phyloP scores from a whole-genome alignment of 352 stramenopile species.

The Discostella stelligera region DNA sequence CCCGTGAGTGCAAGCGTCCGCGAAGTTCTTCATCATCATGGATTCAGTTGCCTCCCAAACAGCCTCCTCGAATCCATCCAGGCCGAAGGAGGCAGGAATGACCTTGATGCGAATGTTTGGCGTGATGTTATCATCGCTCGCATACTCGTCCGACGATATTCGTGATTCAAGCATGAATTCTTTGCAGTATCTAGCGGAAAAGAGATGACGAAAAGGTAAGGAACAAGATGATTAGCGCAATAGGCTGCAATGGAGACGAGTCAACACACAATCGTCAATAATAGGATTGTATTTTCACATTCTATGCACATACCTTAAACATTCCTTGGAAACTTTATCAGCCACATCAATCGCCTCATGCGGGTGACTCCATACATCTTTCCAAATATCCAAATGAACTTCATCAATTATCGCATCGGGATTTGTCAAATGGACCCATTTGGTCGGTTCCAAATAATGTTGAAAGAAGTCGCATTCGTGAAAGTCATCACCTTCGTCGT shows the following conservation, averaged over 20 bases:
- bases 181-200: constrained; percentile 22
- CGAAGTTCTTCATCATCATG: not conserved
- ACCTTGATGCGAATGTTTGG: constrained; percentile 33
- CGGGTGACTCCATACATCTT: constrained; percentile 34
- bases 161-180: constrained; percentile 22
- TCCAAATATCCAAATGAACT: constrained; percentile 38
- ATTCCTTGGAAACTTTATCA: constrained; percentile 33
- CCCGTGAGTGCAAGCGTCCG: not conserved
- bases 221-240: not conserved
- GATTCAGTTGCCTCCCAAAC: constrained; percentile 30
- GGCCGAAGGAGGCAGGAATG: constrained; percentile 42
- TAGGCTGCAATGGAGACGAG: not conserved
- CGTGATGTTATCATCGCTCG: not conserved
- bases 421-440: constrained; percentile 37
- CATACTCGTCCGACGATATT: not conserved
- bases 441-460: constrained; percentile 39
- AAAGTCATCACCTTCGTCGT: constrained; percentile 37
- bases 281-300: not conserved
- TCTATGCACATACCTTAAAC: constrained; percentile 13
- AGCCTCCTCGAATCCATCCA: constrained; percentile 40
- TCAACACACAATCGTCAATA: not conserved
- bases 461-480: constrained; percentile 43
- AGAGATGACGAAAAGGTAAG: not conserved
- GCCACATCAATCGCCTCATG: constrained; percentile 30
- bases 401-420: constrained; percentile 1